Conservation (phyloP, 164 flowering plant species). For the Amborella trichopoda region DNA sequence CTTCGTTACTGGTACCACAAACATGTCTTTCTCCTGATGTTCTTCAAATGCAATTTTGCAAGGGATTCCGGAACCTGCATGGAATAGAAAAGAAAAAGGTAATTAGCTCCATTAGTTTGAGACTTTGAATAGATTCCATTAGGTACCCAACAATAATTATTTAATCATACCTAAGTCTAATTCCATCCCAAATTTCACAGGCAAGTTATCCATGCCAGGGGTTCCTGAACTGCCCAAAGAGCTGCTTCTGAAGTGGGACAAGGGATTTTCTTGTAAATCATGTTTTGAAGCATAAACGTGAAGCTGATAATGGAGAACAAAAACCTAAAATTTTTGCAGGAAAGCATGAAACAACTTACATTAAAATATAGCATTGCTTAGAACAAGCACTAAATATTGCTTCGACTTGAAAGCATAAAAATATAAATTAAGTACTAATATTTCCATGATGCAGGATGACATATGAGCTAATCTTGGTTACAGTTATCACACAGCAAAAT, state of each 20-base stretch:
- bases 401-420: too few relatives aligned
- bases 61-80: conserved; percentile 34
- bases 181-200: conserved; percentile 39
- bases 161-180: conserved; percentile 42
- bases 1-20: conserved; percentile 29
- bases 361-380: too few relatives aligned
- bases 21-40: conserved; percentile 31
- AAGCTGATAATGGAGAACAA: conserved; percentile 45
- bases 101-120: too few relatives aligned
- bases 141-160: too few relatives aligned
- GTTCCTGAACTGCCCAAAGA: conserved; percentile 15
- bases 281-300: conserved; percentile 24
- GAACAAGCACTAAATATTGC: too few relatives aligned
- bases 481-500: too few relatives aligned
- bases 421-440: too few relatives aligned
- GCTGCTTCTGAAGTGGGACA: conserved; percentile 10
- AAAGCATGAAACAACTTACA: too few relatives aligned
- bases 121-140: too few relatives aligned
- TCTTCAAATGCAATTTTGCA: conserved; percentile 45
- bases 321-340: conserved; percentile 28
- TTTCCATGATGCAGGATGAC: too few relatives aligned
- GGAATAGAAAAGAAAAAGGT: too few relatives aligned
- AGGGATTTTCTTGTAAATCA: conserved; percentile 20
- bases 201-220: conserved; percentile 22
- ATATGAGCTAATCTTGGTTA: too few relatives aligned